Percentiles rank a stretch among this genome's conserved stretches.
phyloP scores from a whole-genome alignment of 202 grass and related monocot species.

The Dendrocalamus latiflorus region DNA sequence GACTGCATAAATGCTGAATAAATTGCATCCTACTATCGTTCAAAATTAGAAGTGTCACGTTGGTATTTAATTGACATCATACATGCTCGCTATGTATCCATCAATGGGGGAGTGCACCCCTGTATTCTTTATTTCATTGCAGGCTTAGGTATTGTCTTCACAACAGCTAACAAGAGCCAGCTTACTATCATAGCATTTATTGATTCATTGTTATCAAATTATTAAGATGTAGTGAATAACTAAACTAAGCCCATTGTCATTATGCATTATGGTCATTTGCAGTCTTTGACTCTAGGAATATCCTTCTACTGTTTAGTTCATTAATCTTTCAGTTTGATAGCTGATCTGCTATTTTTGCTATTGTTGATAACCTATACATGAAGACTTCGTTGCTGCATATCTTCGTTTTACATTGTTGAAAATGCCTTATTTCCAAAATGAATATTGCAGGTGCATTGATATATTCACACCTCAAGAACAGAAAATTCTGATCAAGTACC shows the following conservation, averaged over 20 bases:
- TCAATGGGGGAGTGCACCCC: not conserved
- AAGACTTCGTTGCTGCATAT: not conserved
- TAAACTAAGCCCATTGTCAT: not conserved
- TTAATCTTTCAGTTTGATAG: not conserved
- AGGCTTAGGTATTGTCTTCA: not conserved
- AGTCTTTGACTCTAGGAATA: not conserved
- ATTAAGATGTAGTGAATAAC: not conserved
- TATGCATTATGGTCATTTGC: slow-evolving; percentile 14
- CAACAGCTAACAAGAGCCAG: not conserved
- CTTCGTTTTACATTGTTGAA: not conserved
- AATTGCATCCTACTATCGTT: not conserved
- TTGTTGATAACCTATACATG: not conserved
- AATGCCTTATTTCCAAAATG: slow-evolving; percentile 7
- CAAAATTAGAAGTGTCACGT: not conserved
- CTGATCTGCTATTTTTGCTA: slow-evolving; percentile 6
- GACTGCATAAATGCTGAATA: slow-evolving; percentile 2
- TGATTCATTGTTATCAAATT: not conserved
- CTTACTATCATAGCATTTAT: slow-evolving; percentile 3
- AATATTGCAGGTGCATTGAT: slow-evolving; percentile 69
- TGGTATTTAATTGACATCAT: not conserved
- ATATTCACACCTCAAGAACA: slow-evolving; percentile 81
- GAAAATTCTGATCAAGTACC: slow-evolving; percentile 81
- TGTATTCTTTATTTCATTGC: not conserved
- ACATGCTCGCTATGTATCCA: not conserved
- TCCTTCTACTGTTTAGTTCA: not conserved